Conservation (phyloP, 2,329 filamentous ascomycete species). For the Atkinsonella hypoxylon region DNA sequence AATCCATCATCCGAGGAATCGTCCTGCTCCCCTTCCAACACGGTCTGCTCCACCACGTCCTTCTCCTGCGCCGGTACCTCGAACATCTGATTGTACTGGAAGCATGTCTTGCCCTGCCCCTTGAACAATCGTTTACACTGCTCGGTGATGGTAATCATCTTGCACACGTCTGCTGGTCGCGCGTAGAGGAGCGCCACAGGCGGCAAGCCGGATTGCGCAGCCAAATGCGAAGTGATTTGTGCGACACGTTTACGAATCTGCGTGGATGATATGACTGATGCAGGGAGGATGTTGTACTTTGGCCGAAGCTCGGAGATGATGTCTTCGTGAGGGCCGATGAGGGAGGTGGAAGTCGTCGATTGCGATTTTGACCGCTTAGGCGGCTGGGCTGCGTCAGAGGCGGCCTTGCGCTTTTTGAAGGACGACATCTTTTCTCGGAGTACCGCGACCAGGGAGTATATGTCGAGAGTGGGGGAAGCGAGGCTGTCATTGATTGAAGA, state of each 20-base stretch:
- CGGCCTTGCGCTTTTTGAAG: slow-evolving; percentile 1
- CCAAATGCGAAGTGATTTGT: slow-evolving; percentile 32
- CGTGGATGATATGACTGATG: slow-evolving; percentile 47
- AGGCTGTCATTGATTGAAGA: neutral
- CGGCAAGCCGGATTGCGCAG: slow-evolving; percentile 11
- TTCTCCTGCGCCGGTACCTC: slow-evolving; percentile 26
- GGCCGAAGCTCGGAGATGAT: slow-evolving; percentile 31
- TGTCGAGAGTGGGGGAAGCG: neutral
- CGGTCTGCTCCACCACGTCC: slow-evolving; percentile 30
- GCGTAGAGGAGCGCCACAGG: slow-evolving; percentile 38
- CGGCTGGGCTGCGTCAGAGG: neutral
- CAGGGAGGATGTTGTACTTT: slow-evolving; percentile 37
- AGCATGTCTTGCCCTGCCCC: slow-evolving; percentile 35
- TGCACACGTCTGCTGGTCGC: slow-evolving; percentile 40
- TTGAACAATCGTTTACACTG: slow-evolving; percentile 47
- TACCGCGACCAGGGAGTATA: too few species aligned
- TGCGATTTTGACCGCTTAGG: slow-evolving; percentile 5
- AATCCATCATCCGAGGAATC: slow-evolving; percentile 34
- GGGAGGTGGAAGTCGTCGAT: slow-evolving; percentile 9
- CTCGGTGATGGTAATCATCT: slow-evolving; percentile 57
- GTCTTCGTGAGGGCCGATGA: slow-evolving; percentile 27
- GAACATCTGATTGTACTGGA: slow-evolving; percentile 46
- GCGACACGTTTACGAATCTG: slow-evolving; percentile 44
- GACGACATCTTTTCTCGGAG: neutral
- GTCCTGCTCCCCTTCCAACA: slow-evolving; percentile 21